Evolutionary conservation across 202 grass and related monocot species (phyloP).

Genomic region (Setaria viridis): DNA sequence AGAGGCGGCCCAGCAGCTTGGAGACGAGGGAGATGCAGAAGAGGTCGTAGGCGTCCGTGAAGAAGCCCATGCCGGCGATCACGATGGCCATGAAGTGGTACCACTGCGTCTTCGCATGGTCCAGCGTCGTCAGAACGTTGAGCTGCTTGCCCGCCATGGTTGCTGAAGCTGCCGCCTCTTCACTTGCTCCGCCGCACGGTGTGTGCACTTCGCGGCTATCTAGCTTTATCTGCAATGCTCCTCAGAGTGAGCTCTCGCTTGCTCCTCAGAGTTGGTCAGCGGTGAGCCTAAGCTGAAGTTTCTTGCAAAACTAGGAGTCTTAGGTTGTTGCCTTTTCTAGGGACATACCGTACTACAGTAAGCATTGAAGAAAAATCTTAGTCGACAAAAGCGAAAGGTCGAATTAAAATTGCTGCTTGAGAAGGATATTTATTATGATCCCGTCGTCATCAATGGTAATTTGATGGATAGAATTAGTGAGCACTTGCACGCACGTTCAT

Average conservation of each 20-base stretch:
- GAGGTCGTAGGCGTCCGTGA: conserved; percentile 73
- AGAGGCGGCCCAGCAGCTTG: conserved; percentile 74
- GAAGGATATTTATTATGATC: not conserved
- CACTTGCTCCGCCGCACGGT: not conserved
- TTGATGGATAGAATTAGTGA: conserved; percentile 34
- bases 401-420: not conserved
- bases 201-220: not conserved
- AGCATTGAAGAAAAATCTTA: not conserved
- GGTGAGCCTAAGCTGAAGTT: not conserved
- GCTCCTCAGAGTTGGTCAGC: not conserved
- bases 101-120: conserved; percentile 71
- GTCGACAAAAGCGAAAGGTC: not conserved
- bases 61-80: conserved; percentile 70
- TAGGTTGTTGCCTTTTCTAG: not conserved
- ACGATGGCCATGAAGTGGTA: conserved; percentile 78
- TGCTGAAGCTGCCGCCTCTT: not conserved
- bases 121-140: conserved; percentile 57
- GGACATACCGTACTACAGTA: not conserved
- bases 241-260: not conserved
- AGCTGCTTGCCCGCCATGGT: conserved; percentile 42
- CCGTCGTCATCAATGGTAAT: not conserved
- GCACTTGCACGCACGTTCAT: conserved; percentile 11
- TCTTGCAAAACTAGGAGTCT: not conserved
- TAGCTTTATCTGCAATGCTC: not conserved
- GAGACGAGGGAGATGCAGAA: conserved; percentile 76